phyloP scores from a whole-genome alignment of 768 basidiomycete species.

The Chalciporus sphaerocephalus region DNA sequence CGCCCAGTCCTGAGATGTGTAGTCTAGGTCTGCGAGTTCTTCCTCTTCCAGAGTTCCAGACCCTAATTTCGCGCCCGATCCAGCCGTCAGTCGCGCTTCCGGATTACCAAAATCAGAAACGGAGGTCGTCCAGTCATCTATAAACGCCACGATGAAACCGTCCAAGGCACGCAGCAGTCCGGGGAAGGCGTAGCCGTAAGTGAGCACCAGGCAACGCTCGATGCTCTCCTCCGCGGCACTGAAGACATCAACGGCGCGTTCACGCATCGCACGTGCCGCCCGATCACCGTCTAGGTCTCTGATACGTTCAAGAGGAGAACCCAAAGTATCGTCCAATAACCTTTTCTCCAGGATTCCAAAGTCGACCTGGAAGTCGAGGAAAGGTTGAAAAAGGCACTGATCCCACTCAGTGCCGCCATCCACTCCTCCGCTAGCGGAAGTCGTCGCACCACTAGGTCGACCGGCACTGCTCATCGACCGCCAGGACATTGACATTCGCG shows the following conservation, averaged over 20 bases:
- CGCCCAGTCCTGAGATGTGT: constrained; percentile 85
- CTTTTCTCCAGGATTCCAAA: constrained; percentile 76
- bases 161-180: constrained; percentile 76
- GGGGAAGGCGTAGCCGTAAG: constrained; percentile 81
- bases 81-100: constrained; percentile 24
- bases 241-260: constrained; percentile 72
- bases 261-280: constrained; percentile 62
- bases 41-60: constrained; percentile 35
- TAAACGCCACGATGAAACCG: constrained; percentile 62
- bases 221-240: constrained; percentile 77
- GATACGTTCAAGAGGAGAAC: constrained; percentile 36
- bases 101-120: constrained; percentile 38
- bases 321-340: constrained; percentile 56
- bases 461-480: constrained; percentile 35
- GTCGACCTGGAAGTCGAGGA: constrained; percentile 84
- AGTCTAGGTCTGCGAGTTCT: constrained; percentile 79
- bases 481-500: constrained; percentile 64
- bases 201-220: constrained; percentile 69
- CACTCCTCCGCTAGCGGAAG: not conserved
- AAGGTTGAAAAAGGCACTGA: constrained; percentile 87
- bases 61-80: constrained; percentile 31
- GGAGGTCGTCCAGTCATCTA: constrained; percentile 57
- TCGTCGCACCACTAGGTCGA: constrained; percentile 13
- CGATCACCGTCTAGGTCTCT: constrained; percentile 34
- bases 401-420: constrained; percentile 68